Base-by-base conservation (phyloP, 192 early-diverging fungal species). In the Umbelopsis vinacea region DNA sequence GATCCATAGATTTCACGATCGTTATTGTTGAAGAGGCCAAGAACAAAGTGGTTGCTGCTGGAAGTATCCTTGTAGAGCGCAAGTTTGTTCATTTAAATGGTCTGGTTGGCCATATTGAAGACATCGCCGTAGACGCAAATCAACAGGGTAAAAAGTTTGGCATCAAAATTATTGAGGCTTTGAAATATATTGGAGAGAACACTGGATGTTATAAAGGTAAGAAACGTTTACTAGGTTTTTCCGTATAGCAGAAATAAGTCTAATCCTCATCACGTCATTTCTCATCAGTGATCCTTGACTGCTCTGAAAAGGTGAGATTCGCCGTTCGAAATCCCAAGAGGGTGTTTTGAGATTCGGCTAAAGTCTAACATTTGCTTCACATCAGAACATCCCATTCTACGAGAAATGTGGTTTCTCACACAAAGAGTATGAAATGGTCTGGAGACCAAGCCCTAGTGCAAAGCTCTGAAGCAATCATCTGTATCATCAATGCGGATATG, bases 311-410 rank as follows among this genome's bases (percentile, higher is more conserved):
- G 84, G 85, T 73, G 2, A 26, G 40, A 43, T 43, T 43, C 40
- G 8, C 11, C 40, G 1, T 43, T 43, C 40, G 6, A 43, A 43
- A n/a, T n/a, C n/a, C n/a, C 40, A 1, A 0, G 11, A 43, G 5
- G 40, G 6, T 43, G 40, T 71, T 38, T 24, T 45, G 35, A 29
- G 52, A 48, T 57, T 14, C n/a, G 60, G 29, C 10, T 14, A 53
- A 54, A 15, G 11, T 15, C 63, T 37, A 19, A 14, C 15, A 70
- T 10, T 66, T 72, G 10, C 66, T 38, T 37, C 35, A 23, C 43
- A 37, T 22, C 79, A 94, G 85, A 95, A 95, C 75, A 85, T 95
- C 46, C 91, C 93, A 22, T 95, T 95, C 70, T 95, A 95, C 72
- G 83, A 89, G 72, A 95, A 95, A 80, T 95, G 93, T 74, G 94